phyloP scores from a whole-genome alignment of 2,329 filamentous ascomycete genomes.

The Pseudofabraea citricarpa region DNA sequence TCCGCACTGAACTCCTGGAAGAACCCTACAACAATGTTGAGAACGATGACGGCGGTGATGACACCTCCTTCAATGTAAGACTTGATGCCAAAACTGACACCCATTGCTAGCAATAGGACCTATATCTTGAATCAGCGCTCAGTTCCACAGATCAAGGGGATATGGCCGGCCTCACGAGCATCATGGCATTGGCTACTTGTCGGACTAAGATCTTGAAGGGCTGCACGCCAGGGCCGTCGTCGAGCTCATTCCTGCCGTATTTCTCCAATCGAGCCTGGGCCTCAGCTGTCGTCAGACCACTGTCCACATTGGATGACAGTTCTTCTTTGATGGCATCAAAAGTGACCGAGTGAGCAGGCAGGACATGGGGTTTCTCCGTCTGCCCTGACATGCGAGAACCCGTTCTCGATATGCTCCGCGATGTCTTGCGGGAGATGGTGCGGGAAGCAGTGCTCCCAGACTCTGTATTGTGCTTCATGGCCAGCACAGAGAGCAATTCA shows the following conservation, averaged over 20 bases:
- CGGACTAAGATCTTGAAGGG: constrained; percentile 58
- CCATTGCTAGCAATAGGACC: constrained; percentile 53
- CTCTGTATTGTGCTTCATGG: too few relatives aligned
- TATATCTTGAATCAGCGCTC: constrained; percentile 28
- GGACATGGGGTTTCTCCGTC: constrained; percentile 48
- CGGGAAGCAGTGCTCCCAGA: too few relatives aligned
- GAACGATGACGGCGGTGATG: constrained; percentile 49
- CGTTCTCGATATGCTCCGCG: too few relatives aligned
- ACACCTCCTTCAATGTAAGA: constrained; percentile 59
- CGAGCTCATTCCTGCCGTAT: constrained; percentile 59
- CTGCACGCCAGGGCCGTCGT: constrained; percentile 54
- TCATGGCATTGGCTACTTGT: constrained; percentile 67
- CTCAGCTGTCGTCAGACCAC: constrained; percentile 52
- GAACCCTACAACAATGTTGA: constrained; percentile 55
- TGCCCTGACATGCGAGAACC: constrained; percentile 39
- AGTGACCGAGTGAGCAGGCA: constrained; percentile 59
- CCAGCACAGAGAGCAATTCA: too few relatives aligned
- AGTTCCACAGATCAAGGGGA: not conserved
- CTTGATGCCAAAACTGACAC: constrained; percentile 50
- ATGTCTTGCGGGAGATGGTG: too few relatives aligned
- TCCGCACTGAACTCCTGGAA: constrained; percentile 48
- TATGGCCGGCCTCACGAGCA: constrained; percentile 41
- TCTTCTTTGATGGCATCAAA: constrained; percentile 47
- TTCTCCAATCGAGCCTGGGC: constrained; percentile 48
- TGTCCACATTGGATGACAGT: constrained; percentile 48